Percentiles rank a stretch among this genome's conserved stretches.
Conservation (phyloP, 148 eudicot species). For the Mesembryanthemum crystallinum region DNA sequence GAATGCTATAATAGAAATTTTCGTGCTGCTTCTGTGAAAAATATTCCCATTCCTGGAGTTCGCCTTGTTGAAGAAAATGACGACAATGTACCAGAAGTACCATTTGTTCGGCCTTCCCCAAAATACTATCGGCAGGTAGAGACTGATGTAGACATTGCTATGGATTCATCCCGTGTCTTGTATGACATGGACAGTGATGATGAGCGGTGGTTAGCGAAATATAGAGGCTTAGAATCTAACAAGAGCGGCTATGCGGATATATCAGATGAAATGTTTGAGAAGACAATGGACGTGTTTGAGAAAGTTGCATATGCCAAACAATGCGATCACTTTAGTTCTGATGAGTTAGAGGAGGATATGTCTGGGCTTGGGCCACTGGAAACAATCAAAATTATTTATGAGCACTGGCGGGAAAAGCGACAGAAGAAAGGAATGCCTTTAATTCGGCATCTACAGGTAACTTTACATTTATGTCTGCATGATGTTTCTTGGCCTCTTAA, state of each 20-base stretch:
- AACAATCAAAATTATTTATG: constrained; percentile 46
- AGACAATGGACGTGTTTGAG: constrained; percentile 75
- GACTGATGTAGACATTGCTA: constrained; percentile 76
- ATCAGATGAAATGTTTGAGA: constrained; percentile 74
- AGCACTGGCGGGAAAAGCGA: constrained; percentile 79
- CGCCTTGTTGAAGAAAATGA: constrained; percentile 65
- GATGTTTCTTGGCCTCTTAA: neutral
- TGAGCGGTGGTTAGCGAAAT: constrained; percentile 63
- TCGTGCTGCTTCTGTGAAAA: constrained; percentile 91
- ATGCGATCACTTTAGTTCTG: constrained; percentile 54
- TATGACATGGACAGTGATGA: constrained; percentile 99
- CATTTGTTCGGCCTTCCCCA: constrained; percentile 49
- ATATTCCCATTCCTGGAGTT: constrained; percentile 97
- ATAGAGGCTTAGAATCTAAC: constrained; percentile 19
- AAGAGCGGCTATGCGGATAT: constrained; percentile 37
- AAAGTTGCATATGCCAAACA: constrained; percentile 70
- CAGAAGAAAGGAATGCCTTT: constrained; percentile 77
- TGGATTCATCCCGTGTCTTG: constrained; percentile 63
- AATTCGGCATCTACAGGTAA: constrained; percentile 90
- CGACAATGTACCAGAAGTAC: constrained; percentile 43
- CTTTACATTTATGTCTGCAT: constrained; percentile 1
- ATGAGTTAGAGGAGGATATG: constrained; percentile 62
- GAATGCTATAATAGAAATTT: constrained; percentile 84
- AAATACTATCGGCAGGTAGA: constrained; percentile 67
- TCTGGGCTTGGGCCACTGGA: constrained; percentile 53